Conservation (phyloP, 2,329 filamentous ascomycete species). For the Aspergillus floridensis region DNA sequence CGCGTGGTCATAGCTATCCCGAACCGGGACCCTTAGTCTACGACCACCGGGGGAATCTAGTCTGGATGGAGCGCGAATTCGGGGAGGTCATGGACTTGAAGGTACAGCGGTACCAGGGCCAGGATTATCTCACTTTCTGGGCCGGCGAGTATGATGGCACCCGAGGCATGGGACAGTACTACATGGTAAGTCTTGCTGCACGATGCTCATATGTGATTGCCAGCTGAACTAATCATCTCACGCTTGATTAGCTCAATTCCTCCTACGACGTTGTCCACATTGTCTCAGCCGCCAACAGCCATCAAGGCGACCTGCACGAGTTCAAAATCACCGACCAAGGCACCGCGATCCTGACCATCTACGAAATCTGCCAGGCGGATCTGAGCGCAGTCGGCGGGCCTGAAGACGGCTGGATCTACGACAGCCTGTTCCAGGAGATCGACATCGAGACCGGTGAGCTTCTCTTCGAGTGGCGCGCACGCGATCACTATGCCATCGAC, state of each 20-base stretch:
- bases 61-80: constrained; percentile 33
- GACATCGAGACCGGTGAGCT: constrained; percentile 25
- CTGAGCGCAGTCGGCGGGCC: constrained; percentile 40
- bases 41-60: constrained; percentile 26
- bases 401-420: constrained; percentile 40
- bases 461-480: constrained; percentile 48
- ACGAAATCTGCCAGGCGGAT: constrained; percentile 41
- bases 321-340: constrained; percentile 42
- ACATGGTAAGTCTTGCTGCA: constrained; percentile 25
- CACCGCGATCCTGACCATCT: constrained; percentile 44
- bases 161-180: constrained; percentile 38
- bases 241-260: constrained; percentile 23
- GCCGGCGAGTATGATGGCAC: constrained; percentile 48
- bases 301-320: constrained; percentile 38
- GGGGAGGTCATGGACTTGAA: constrained; percentile 47
- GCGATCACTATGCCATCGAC: constrained; percentile 37
- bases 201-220: neutral
- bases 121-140: constrained; percentile 50
- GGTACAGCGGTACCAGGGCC: constrained; percentile 45
- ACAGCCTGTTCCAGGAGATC: constrained; percentile 45
- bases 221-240: too few relatives aligned
- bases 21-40: constrained; percentile 44
- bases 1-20: constrained; percentile 30
- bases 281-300: constrained; percentile 20
- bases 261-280: constrained; percentile 30